These are phyloP conservation scores for Acacia acuminata DNA, from an alignment of 306 rosid genomes.

Conservation along the genomic window DNA sequence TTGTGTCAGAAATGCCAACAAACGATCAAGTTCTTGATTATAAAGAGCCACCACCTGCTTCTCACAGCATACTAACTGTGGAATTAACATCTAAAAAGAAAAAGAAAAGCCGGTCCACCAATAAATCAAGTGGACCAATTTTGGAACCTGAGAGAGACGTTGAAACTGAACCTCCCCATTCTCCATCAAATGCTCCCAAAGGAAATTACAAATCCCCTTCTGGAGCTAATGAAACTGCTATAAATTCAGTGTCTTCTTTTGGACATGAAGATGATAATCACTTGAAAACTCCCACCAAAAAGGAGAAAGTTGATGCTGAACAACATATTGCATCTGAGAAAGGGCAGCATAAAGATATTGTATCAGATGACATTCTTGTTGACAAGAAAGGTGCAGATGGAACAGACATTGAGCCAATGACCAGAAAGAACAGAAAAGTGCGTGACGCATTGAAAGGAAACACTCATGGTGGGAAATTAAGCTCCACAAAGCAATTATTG, in stretches of 20 bases:
- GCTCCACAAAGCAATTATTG: slow-evolving; percentile 23
- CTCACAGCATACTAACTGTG: slow-evolving; percentile 28
- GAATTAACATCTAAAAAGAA: slow-evolving; percentile 9
- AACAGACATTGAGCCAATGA: slow-evolving; percentile 13
- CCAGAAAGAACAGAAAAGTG: slow-evolving; percentile 14
- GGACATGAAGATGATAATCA: slow-evolving; percentile 24
- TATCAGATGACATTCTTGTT: slow-evolving; percentile 27
- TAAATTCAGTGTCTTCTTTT: slow-evolving; percentile 1
- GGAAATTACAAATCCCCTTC: slow-evolving; percentile 12
- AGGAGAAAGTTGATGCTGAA: slow-evolving; percentile 9
- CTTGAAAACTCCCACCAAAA: slow-evolving; percentile 17
- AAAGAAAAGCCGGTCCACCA: slow-evolving; percentile 26
- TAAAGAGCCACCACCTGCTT: slow-evolving; percentile 25
- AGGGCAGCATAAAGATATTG: slow-evolving; percentile 28
- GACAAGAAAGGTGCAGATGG: slow-evolving; percentile 20
- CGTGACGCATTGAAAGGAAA: slow-evolving; percentile 18
- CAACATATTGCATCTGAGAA: slow-evolving; percentile 20
- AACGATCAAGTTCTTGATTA: slow-evolving; percentile 37
- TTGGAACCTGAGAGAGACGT: slow-evolving; percentile 3
- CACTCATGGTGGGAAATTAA: slow-evolving; percentile 27
- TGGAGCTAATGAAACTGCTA: slow-evolving; percentile 20
- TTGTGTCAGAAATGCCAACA: slow-evolving; percentile 33
- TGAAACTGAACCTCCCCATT: slow-evolving; percentile 28
- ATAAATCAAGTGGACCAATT: slow-evolving; percentile 30
- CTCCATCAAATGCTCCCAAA: slow-evolving; percentile 19